Base-by-base conservation (phyloP, 768 basidiomycete genomes). In the Leccinum arenicola region DNA sequence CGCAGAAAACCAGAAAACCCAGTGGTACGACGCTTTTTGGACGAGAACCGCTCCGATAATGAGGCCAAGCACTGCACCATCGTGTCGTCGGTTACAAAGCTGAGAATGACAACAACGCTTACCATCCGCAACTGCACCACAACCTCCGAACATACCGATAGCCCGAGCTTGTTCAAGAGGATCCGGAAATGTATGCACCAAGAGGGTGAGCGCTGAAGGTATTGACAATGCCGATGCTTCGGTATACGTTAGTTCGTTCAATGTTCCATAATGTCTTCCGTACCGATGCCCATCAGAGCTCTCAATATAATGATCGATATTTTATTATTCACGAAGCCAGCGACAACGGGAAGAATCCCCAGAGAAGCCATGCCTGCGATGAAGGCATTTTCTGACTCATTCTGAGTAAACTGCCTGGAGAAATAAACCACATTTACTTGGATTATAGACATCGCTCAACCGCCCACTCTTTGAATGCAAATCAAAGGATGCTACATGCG, bases 1-100 rank as follows among this genome's bases (percentile, higher is more conserved):
- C 3, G 78, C 75, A 35, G 75, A 68, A 59, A 79, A 75, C 66
- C 78, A 82, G 65, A 85, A 84, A 19, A 83, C 74, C 82, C 82
- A 83, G 27, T 67, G 74, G 72, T 78, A 84, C 11, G 77, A 75
- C 2, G 70, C 70, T 33, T 68, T 76, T 45, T 72, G 62, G 4
- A 77, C 75, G 48, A 82, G 73, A n/a, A 77, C 25, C 2, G 79
- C 80, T 9, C 81, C 81, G 14, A 80, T 72, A 27, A 79, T 56
- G n/a, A 79, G 64, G 1, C 80, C 79, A 47, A 76, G 58, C 5
- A 78, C 78, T 80, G 49, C 17, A 40, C 12, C 17, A 33, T 52
- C 31, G 58, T 9, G 21, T 47, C 17, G 21, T 38, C 33, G 1
- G 47, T 52, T 25, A 12, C 10, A 36, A 31, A 7, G 5, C 17